Evolutionary conservation across 2,329 filamentous ascomycete genomes (phyloP).

Genomic region (Microsporum ferrugineum): DNA sequence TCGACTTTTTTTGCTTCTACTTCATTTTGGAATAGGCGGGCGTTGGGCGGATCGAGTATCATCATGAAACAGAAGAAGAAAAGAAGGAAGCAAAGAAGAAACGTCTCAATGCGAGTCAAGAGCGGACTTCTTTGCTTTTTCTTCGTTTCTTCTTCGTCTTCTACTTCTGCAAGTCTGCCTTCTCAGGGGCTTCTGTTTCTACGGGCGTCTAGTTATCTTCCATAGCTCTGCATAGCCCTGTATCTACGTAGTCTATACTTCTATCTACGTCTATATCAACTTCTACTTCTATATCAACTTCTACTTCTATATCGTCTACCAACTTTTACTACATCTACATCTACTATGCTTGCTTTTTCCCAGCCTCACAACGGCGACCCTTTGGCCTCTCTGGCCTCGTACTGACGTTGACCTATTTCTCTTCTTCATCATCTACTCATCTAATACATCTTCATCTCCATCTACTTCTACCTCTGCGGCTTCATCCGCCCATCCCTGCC

Average conservation of each 20-base stretch:
- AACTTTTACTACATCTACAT: neutral
- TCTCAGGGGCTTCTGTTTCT: neutral
- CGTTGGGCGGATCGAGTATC: too few species aligned
- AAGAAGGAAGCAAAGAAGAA: neutral
- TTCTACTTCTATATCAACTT: neutral
- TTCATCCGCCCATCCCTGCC: neutral
- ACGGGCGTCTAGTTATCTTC: neutral
- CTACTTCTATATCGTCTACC: neutral
- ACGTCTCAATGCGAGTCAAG: neutral
- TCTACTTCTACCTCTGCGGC: neutral
- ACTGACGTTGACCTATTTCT: neutral
- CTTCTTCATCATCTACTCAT: neutral
- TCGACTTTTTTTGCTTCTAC: too few species aligned
- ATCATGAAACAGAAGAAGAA: too few species aligned
- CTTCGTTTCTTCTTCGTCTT: neutral
- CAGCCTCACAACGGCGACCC: neutral
- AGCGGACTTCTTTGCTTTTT: neutral
- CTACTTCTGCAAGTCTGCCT: neutral
- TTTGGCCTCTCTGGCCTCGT: neutral
- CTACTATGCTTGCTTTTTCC: neutral
- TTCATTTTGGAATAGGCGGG: too few species aligned
- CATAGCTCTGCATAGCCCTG: neutral
- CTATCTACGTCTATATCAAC: neutral
- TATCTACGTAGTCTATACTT: neutral
- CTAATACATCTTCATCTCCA: neutral